Base-by-base conservation (phyloP, 139 green algal genomes). In the Cymbomonas tetramitiformis region DNA sequence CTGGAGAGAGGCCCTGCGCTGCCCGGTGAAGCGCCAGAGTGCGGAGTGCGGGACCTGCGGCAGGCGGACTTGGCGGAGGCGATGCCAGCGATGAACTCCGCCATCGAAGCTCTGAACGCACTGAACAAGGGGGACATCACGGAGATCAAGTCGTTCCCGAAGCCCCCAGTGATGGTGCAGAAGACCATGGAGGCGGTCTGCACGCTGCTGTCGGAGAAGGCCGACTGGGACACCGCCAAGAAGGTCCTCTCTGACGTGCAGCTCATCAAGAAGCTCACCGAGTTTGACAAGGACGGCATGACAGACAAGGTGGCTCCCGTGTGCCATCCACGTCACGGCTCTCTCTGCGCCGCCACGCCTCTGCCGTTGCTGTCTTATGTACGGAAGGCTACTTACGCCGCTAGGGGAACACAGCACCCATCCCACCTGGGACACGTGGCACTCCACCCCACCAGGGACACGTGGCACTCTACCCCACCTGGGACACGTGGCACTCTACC, bases 221-320 rank as follows among this genome's bases (percentile, higher is more conserved):
- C 80, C 5, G 78, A 85, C 56, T 88, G 80, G 80, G 80, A 88
- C 69, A 79, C 71, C 1, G 76, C 78, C 25, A 88, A 88, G 72
- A 72, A 71, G 23, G 39, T 88, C 57, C 69, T 88, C 28, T 33
- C 57, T 9, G 80, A 88, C 53, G 63, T 60, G 7, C 76, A 77
- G 58, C 85, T 88, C 77, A 79, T 88, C 68, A 59, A 44, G 18
- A 70, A 56, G 25, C 68, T 85, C 1, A 24, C 69, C 54, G 77
- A 88, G 34, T 67, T 46, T 39, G 58, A 67, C 56, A 69, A 65
- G 54, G 70, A 73, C 50, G 46, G 65, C 52, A 70, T 77, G 33
- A 40, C 57, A 15, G 49, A 67, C 19, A 33, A n/a, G n/a, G n/a
- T n/a, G n/a, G n/a, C n/a, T n/a, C n/a, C n/a, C n/a, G n/a, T n/a